Evolutionary conservation across 306 rosid genomes (phyloP).

Genomic region (Medicago arabica): DNA sequence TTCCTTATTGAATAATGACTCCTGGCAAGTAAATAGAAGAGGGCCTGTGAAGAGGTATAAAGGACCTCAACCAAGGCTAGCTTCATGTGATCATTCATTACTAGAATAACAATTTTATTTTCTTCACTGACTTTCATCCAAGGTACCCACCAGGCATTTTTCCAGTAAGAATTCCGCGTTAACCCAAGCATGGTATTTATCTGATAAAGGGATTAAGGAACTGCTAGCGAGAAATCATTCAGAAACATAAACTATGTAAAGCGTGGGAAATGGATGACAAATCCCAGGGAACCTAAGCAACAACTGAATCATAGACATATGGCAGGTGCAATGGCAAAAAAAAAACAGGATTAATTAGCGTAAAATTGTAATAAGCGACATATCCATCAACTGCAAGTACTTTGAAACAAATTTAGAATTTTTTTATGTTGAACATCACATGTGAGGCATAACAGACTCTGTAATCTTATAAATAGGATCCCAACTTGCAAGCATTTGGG

Average conservation of each 20-base stretch:
- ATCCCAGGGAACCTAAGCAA: background rate
- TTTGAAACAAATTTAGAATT: slow-evolving; percentile 17
- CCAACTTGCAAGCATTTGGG: slow-evolving; percentile 21
- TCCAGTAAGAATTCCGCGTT: slow-evolving; percentile 85
- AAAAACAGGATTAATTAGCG: background rate
- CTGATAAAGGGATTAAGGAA: slow-evolving; percentile 62
- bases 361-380: background rate
- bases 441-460: background rate
- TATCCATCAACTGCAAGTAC: slow-evolving; percentile 1
- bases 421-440: background rate
- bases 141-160: slow-evolving; percentile 83
- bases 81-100: slow-evolving; percentile 28
- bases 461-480: slow-evolving; percentile 3
- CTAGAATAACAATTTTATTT: slow-evolving; percentile 26
- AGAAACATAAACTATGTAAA: slow-evolving; percentile 30
- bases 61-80: slow-evolving; percentile 11
- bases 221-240: slow-evolving; percentile 5
- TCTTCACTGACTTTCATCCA: slow-evolving; percentile 61
- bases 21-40: slow-evolving; percentile 28
- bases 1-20: slow-evolving; percentile 30
- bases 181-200: slow-evolving; percentile 97
- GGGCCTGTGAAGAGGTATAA: slow-evolving; percentile 37
- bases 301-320: slow-evolving; percentile 33
- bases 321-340: slow-evolving; percentile 1
- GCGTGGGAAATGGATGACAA: slow-evolving; percentile 13